These are phyloP conservation scores for Calamus simplicifolius DNA, from an alignment of 176 grass and related monocot species.

Conservation along the genomic window DNA sequence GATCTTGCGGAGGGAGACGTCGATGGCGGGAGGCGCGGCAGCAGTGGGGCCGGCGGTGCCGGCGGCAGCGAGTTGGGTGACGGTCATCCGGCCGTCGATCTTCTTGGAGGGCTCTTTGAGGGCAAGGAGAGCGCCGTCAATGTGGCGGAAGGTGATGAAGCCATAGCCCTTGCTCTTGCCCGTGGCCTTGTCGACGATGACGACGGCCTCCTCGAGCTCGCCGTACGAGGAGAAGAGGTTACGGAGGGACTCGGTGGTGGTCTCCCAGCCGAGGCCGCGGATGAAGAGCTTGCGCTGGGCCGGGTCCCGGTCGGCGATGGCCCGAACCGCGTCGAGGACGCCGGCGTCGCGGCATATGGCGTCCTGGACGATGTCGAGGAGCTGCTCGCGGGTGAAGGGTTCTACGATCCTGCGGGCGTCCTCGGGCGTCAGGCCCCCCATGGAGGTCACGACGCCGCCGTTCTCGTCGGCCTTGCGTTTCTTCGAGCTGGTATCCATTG, in stretches of 20 bases:
- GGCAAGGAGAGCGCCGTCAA: constrained; percentile 75
- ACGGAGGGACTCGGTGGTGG: constrained; percentile 64
- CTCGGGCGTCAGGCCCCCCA: constrained; percentile 48
- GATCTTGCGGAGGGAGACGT: constrained; percentile 86
- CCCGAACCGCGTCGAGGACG: constrained; percentile 59
- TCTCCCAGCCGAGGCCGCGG: constrained; percentile 84
- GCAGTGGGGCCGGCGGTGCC: constrained; percentile 35
- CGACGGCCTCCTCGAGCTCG: constrained; percentile 73
- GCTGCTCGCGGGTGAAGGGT: constrained; percentile 73
- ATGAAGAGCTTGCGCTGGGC: constrained; percentile 85
- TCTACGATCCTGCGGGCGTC: constrained; percentile 68
- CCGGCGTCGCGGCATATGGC: constrained; percentile 47
- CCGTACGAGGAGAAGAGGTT: constrained; percentile 74
- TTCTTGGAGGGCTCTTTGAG: constrained; percentile 97
- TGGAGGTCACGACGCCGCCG: constrained; percentile 18
- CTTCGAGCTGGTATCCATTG: constrained; percentile 66
- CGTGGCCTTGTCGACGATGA: constrained; percentile 79
- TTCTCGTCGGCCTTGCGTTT: constrained; percentile 81
- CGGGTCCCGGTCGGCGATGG: constrained; percentile 58
- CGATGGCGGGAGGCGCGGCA: constrained; percentile 22
- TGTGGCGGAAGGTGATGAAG: constrained; percentile 91
- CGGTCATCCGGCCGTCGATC: constrained; percentile 86
- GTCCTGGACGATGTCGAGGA: constrained; percentile 56
- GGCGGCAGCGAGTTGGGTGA: constrained; percentile 81
- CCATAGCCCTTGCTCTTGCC: constrained; percentile 87